Conservation (phyloP, 1,284 basidiomycete species). For the Fomitopsis pinicola region DNA sequence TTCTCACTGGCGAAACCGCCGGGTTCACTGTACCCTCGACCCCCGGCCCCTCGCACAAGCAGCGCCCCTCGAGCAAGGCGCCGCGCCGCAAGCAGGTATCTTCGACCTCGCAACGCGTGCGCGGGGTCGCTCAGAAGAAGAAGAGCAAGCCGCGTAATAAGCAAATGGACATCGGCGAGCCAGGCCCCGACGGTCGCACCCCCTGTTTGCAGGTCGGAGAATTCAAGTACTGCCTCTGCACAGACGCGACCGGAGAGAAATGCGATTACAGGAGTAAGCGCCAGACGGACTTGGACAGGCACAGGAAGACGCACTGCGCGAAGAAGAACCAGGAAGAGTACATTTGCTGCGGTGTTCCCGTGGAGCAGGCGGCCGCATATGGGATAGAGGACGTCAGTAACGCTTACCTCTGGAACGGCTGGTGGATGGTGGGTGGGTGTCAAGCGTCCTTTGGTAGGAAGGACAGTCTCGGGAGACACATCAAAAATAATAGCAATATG, state of each 20-base stretch:
- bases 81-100: no score
- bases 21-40: no score
- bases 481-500: conserved; percentile 26
- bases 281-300: conserved; percentile 48
- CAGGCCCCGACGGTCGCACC: not conserved
- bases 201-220: not conserved
- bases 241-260: no score
- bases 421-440: conserved; percentile 46
- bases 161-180: not conserved
- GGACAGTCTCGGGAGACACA: conserved; percentile 54
- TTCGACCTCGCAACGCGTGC: no score
- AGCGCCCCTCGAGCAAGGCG: no score
- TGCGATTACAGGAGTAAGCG: conserved; percentile 30
- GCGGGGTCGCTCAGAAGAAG: no score
- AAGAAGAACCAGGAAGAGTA: conserved; percentile 24
- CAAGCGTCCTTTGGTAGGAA: conserved; percentile 45
- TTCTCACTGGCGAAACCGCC: no score
- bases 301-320: conserved; percentile 46
- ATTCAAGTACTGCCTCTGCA: conserved; percentile 17
- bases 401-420: conserved; percentile 29
- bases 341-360: conserved; percentile 37
- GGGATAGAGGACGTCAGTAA: conserved; percentile 21
- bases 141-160: not conserved
- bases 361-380: conserved; percentile 30
- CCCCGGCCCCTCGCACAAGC: no score